A percentile compares a stretch with the other conserved stretches of the same genome.
Evolutionary conservation across 2,329 filamentous ascomycete genomes (phyloP).

Genomic region (Aspergillus ochraceus): DNA sequence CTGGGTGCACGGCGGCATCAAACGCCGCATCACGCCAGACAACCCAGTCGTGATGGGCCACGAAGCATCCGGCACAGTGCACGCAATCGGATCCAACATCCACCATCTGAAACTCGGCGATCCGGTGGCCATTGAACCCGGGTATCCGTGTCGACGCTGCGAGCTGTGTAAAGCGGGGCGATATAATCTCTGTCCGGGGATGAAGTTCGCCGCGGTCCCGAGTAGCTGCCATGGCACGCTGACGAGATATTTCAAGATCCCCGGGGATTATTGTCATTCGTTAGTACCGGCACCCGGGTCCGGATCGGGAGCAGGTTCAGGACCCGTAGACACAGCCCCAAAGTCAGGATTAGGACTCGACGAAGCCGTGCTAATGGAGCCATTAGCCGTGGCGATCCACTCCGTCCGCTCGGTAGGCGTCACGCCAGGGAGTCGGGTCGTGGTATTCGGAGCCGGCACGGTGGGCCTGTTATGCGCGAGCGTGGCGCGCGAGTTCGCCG

Average conservation of each 20-base stretch:
- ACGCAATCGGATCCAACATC: slow-evolving; percentile 26
- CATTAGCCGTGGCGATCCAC: slow-evolving; percentile 50
- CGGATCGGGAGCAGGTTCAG: too few species aligned
- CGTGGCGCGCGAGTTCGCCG: slow-evolving; percentile 62
- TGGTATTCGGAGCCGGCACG: slow-evolving; percentile 66
- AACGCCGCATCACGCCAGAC: slow-evolving; percentile 24
- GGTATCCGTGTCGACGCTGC: slow-evolving; percentile 37
- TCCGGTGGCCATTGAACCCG: slow-evolving; percentile 37
- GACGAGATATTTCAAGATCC: slow-evolving; percentile 36
- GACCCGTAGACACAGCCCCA: too few species aligned
- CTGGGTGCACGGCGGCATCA: slow-evolving; percentile 39
- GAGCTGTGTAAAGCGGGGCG: slow-evolving; percentile 36
- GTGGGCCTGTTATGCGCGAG: slow-evolving; percentile 64
- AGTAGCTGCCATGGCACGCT: slow-evolving; percentile 40
- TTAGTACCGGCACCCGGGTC: slow-evolving; percentile 24
- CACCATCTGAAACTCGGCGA: slow-evolving; percentile 29
- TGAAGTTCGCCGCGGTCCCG: slow-evolving; percentile 44
- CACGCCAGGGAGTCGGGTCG: slow-evolving; percentile 39
- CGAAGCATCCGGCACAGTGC: slow-evolving; percentile 33
- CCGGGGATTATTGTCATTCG: slow-evolving; percentile 41
- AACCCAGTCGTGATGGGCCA: slow-evolving; percentile 36
- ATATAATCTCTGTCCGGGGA: slow-evolving; percentile 44
- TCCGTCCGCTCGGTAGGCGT: slow-evolving; percentile 42
- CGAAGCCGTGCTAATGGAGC: slow-evolving; percentile 51
- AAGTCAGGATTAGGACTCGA: slow-evolving; percentile 31